These are phyloP conservation scores for Platismatia glauca DNA, from an alignment of 495 filamentous ascomycete genomes.

Conservation along the genomic window DNA sequence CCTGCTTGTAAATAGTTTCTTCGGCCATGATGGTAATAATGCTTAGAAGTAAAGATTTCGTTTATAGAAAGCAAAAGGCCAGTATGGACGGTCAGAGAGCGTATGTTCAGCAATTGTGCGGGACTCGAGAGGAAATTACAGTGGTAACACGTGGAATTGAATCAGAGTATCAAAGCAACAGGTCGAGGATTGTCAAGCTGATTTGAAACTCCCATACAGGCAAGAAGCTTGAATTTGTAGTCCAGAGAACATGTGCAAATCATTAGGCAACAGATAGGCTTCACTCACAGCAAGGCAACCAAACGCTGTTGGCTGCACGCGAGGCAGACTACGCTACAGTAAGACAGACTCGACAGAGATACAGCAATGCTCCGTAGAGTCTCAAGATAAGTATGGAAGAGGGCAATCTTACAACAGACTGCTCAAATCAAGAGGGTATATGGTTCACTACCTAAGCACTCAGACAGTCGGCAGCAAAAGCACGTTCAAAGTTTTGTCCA, in stretches of 20 bases:
- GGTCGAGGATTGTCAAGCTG: neutral
- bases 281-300: neutral
- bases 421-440: neutral
- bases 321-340: neutral
- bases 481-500: neutral
- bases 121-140: neutral
- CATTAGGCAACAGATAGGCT: neutral
- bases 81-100: neutral
- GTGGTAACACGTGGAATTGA: neutral
- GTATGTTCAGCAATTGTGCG: neutral
- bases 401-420: neutral
- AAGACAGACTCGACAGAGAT: too few species aligned
- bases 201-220: neutral
- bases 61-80: neutral
- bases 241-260: neutral
- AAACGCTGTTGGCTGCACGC: neutral
- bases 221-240: neutral
- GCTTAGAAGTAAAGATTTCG: neutral
- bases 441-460: neutral
- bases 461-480: neutral
- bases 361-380: neutral
- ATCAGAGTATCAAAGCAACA: neutral
- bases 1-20: constrained; percentile 18
- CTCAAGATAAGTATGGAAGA: neutral
- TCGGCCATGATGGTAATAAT: neutral